These are phyloP conservation scores for Fusarium concolor DNA, from an alignment of 2,329 filamentous ascomycete genomes.

Conservation along the genomic window DNA sequence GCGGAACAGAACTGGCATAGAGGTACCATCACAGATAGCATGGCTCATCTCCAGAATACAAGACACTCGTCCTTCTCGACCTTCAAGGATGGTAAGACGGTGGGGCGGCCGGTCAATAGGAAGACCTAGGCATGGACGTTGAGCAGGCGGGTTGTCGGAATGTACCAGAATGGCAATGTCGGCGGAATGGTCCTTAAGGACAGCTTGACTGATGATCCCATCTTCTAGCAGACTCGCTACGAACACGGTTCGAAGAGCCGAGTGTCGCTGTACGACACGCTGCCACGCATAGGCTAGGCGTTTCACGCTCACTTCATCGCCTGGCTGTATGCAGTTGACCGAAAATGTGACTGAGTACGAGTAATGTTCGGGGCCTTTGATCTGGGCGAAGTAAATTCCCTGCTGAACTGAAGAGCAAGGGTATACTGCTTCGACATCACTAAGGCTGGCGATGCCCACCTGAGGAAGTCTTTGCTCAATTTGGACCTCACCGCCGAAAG, in stretches of 20 bases:
- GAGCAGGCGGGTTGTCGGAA: too few relatives aligned
- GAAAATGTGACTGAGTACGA: conserved; percentile 40
- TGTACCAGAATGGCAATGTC: neutral
- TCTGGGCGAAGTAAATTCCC: conserved; percentile 38
- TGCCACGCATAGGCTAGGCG: conserved; percentile 37
- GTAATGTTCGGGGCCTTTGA: conserved; percentile 31
- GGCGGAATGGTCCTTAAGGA: conserved; percentile 21
- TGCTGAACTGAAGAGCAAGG: conserved; percentile 42
- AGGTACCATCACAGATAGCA: conserved; percentile 36
- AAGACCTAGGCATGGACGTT: neutral
- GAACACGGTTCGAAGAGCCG: conserved; percentile 43
- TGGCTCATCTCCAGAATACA: conserved; percentile 42
- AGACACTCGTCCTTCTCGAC: neutral
- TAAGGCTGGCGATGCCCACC: neutral
- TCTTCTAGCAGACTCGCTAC: conserved; percentile 21
- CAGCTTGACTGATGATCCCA: conserved; percentile 32
- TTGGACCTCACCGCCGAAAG: neutral
- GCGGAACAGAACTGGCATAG: conserved; percentile 34
- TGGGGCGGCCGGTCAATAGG: conserved; percentile 19
- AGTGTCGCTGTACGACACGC: conserved; percentile 33
- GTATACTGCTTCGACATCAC: conserved; percentile 27
- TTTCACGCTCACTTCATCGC: neutral
- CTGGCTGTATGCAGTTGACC: neutral
- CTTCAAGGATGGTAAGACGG: conserved; percentile 25
- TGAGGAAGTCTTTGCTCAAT: neutral